Evolutionary conservation across 2,329 filamentous ascomycete species (phyloP).

Genomic region (Penicillium occitanis): DNA sequence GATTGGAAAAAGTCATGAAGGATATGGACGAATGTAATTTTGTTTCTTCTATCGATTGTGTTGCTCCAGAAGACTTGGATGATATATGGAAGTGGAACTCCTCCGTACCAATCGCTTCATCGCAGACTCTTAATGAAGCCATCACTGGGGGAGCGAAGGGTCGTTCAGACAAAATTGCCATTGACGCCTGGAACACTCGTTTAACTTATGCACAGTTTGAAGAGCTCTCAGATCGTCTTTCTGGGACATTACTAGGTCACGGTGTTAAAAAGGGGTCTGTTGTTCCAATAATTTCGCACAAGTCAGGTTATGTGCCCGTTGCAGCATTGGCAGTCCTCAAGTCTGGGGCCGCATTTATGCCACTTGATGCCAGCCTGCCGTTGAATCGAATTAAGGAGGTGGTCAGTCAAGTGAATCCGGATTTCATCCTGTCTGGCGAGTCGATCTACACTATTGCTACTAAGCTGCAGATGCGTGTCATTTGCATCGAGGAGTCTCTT

Average conservation of each 20-base stretch:
- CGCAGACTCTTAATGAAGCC: neutral
- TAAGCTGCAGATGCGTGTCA: neutral
- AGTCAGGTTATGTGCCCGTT: conserved; percentile 13
- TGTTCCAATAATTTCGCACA: neutral
- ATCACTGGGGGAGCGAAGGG: neutral
- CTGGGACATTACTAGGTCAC: neutral
- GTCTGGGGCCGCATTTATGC: conserved; percentile 6
- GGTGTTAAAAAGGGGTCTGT: neutral
- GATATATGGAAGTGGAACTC: neutral
- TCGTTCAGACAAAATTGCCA: neutral
- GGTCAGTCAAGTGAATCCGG: neutral
- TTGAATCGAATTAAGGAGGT: neutral
- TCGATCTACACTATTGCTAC: neutral
- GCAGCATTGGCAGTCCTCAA: conserved; percentile 12
- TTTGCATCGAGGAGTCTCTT: neutral
- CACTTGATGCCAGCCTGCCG: neutral
- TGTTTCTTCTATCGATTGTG: neutral
- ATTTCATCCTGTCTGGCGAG: neutral
- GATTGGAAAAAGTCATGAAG: neutral
- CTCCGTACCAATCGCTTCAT: neutral
- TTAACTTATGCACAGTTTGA: neutral
- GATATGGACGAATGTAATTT: neutral
- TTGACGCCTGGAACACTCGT: neutral
- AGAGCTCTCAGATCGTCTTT: neutral
- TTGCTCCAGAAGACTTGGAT: neutral